These are phyloP conservation scores for Fragaria nilgerrensis DNA, from an alignment of 306 rosid species.

Conservation along the genomic window DNA sequence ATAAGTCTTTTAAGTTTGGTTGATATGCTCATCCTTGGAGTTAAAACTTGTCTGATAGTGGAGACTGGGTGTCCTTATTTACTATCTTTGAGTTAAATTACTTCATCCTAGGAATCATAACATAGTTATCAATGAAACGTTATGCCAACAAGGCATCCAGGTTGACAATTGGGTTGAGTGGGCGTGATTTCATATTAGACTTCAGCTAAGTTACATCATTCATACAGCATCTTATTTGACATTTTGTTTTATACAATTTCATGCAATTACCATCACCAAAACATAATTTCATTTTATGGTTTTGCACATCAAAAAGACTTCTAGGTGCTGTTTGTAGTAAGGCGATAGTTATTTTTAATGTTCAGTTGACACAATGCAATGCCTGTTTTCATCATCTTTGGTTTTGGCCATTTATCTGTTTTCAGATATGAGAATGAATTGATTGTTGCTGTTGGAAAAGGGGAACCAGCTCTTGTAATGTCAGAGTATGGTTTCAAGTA, in stretches of 20 bases:
- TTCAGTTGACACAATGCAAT: neutral
- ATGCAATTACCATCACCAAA: neutral
- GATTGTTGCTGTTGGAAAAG: constrained; percentile 32
- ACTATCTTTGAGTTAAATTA: neutral
- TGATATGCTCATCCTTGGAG: neutral
- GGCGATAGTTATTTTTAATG: neutral
- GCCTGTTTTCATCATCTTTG: neutral
- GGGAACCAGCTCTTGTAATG: constrained; percentile 36
- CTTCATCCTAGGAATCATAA: neutral
- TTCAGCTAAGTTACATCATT: neutral
- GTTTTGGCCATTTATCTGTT: neutral
- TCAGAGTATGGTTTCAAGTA: constrained; percentile 39
- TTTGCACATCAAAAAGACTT: neutral
- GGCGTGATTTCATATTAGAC: neutral
- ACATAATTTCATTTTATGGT: neutral
- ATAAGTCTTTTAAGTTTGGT: neutral
- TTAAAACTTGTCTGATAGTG: neutral
- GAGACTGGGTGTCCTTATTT: neutral
- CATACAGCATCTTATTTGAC: neutral
- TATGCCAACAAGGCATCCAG: neutral
- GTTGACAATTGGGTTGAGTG: neutral
- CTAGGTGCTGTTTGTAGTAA: neutral
- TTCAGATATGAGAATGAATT: constrained; percentile 34
- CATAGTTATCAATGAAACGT: neutral
- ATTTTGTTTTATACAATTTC: neutral